A percentile compares a stretch with the other conserved stretches of the same genome.
phyloP scores from a whole-genome alignment of 108 stramenopile species.

The Poteriospumella lacustris region DNA sequence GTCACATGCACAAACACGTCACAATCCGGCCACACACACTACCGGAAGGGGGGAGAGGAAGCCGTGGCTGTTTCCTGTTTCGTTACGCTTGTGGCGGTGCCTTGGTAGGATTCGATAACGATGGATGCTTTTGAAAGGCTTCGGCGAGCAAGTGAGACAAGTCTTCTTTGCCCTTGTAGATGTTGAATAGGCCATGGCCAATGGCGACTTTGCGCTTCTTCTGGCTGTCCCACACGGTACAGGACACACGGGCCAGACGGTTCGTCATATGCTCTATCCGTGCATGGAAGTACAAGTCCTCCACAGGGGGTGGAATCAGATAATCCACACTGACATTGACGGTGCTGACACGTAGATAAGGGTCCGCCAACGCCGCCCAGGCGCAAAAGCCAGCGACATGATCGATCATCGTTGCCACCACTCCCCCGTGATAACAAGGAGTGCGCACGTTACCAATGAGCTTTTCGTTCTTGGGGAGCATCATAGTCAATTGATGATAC shows the following conservation, averaged over 20 bases:
- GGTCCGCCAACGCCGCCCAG: slow-evolving; percentile 1
- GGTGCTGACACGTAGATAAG: neutral
- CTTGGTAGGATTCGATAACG: no score
- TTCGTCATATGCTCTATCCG: neutral
- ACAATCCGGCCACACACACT: no score
- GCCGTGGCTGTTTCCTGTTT: no score
- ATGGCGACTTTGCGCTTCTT: neutral
- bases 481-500: neutral
- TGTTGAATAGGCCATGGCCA: neutral
- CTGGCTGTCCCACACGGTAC: neutral
- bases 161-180: slow-evolving; percentile 1
- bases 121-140: no score
- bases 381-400: slow-evolving; percentile 7
- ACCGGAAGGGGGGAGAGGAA: no score
- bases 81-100: no score
- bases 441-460: slow-evolving; percentile 3
- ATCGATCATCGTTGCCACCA: slow-evolving; percentile 6
- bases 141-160: no score
- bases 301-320: neutral
- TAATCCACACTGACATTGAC: slow-evolving; percentile 21
- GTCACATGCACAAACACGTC: no score
- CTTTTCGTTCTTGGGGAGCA: neutral
- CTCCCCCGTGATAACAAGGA: slow-evolving; percentile 6
- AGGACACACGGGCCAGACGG: neutral
- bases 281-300: neutral